phyloP scores from a whole-genome alignment of 805 yeast species.

The Teunomyces panamensis region DNA sequence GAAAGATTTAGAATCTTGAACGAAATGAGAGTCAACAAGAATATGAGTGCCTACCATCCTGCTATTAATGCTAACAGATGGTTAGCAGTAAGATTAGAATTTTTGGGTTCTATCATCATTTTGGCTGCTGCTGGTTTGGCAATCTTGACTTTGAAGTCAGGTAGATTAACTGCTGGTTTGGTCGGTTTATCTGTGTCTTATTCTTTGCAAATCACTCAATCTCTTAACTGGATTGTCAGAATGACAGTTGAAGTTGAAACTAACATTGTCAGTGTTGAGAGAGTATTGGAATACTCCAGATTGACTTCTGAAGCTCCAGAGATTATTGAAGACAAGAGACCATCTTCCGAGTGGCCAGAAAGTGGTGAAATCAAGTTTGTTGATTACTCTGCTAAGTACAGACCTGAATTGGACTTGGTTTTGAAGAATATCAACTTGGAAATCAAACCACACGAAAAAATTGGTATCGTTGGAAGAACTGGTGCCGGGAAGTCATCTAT shows the following conservation, averaged over 20 bases:
- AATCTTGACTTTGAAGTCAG: slow-evolving; percentile 63
- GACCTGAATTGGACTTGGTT: slow-evolving; percentile 45
- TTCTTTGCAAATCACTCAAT: slow-evolving; percentile 88
- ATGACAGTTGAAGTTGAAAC: slow-evolving; percentile 99
- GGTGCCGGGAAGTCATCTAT: slow-evolving; percentile 48
- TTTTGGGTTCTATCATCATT: slow-evolving; percentile 85
- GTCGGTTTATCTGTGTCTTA: slow-evolving; percentile 93
- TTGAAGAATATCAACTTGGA: slow-evolving; percentile 36
- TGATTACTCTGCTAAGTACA: slow-evolving; percentile 40
- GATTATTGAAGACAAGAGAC: slow-evolving; percentile 60
- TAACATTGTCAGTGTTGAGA: slow-evolving; percentile 93
- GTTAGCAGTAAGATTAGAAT: slow-evolving; percentile 93
- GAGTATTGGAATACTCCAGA: slow-evolving; percentile 84
- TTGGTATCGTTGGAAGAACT: slow-evolving; percentile 46
- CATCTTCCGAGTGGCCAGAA: slow-evolving; percentile 43
- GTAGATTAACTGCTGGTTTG: slow-evolving; percentile 79
- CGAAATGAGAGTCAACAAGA: slow-evolving; percentile 71
- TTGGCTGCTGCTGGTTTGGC: slow-evolving; percentile 82
- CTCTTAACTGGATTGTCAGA: slow-evolving; percentile 95
- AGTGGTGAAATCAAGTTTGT: slow-evolving; percentile 35
- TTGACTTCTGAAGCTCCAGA: slow-evolving; percentile 83
- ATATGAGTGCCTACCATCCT: slow-evolving; percentile 91
- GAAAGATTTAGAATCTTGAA: slow-evolving; percentile 63
- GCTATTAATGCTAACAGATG: slow-evolving; percentile 92
- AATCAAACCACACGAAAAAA: slow-evolving; percentile 37